phyloP scores from a whole-genome alignment of 164 flowering plant species.

The Magnolia officinalis region DNA sequence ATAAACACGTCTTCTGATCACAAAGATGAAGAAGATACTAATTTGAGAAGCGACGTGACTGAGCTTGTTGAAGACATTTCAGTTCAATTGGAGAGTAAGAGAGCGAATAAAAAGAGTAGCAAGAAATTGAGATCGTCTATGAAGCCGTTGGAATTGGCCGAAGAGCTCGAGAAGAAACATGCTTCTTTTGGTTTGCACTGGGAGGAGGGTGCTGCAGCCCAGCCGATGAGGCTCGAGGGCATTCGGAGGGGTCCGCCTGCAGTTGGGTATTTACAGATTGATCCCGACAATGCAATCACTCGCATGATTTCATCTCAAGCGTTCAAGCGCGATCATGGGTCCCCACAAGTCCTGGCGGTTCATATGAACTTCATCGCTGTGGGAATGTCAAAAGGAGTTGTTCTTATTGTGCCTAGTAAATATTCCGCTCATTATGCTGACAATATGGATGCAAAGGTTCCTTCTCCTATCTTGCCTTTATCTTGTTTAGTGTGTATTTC shows the following conservation, averaged over 20 bases:
- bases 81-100: constrained; percentile 44
- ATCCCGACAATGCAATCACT: constrained; percentile 52
- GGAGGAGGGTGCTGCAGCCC: constrained; percentile 97
- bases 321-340: constrained; percentile 79
- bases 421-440: constrained; percentile 67
- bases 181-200: constrained; percentile 83
- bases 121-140: constrained; percentile 33
- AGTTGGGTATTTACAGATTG: constrained; percentile 81
- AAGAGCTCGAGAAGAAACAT: constrained; percentile 78
- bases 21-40: constrained; percentile 26
- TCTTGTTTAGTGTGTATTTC: neutral
- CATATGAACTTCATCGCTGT: constrained; percentile 78
- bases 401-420: constrained; percentile 72
- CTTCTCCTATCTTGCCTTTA: neutral
- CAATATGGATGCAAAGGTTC: constrained; percentile 81
- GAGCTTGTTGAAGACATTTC: constrained; percentile 53
- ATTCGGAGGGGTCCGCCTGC: constrained; percentile 73
- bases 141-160: constrained; percentile 85
- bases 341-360: constrained; percentile 79
- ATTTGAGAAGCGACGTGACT: constrained; percentile 35
- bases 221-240: constrained; percentile 99
- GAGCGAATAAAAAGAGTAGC: constrained; percentile 29
- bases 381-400: constrained; percentile 78
- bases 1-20: neutral
- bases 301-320: constrained; percentile 60